Base-by-base conservation (phyloP, 768 basidiomycete genomes). In the Hydnomerulius pinastri region DNA sequence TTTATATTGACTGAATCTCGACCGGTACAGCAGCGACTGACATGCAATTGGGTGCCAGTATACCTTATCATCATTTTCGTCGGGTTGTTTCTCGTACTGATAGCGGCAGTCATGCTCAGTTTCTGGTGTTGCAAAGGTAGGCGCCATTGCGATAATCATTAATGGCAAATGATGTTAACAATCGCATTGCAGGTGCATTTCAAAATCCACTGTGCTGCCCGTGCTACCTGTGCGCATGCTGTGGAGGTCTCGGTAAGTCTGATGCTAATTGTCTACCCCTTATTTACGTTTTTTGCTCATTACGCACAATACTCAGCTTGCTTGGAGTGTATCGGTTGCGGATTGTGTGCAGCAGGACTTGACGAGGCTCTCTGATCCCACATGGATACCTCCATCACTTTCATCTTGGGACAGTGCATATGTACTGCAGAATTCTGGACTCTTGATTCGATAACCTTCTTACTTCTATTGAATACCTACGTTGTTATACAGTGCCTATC, bases 151-250 rank as follows among this genome's bases (percentile, higher is more conserved):
- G 18, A 28, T 37, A 37, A 11, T 25, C 27, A 21, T 15, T 32
- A 25, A 43, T 21, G 30, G 24, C 24, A 7, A 18, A 30, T n/a
- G 20, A 39, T 27, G 21, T 43, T 36, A 25, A 48, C 38, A 40
- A 32, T 27, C 35, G 20, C 11, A 50, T 44, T 40, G 18, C 41
- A 81, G 81, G 78, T 13, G 62, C 78, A 0, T 86, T 85, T 58
- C 59, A 80, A 52, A 87, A 87, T 50, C 85, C 85, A 2, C 68
- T 77, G 0, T 86, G 83, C 56, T 85, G 83, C 56, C 85, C 85
- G 1, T 86, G 85, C 59, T 87, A 87, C 62, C 71, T 86, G 7
- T 87, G 85, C 54, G 85, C 85, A 4, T 86, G 83, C 63, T 86
- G 84, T 49, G 85, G 85, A 48, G 85, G 85, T 32, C 73, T 86